Evolutionary conservation across 2,329 filamentous ascomycete genomes (phyloP).

Genomic region (Parastagonospora nodorum): DNA sequence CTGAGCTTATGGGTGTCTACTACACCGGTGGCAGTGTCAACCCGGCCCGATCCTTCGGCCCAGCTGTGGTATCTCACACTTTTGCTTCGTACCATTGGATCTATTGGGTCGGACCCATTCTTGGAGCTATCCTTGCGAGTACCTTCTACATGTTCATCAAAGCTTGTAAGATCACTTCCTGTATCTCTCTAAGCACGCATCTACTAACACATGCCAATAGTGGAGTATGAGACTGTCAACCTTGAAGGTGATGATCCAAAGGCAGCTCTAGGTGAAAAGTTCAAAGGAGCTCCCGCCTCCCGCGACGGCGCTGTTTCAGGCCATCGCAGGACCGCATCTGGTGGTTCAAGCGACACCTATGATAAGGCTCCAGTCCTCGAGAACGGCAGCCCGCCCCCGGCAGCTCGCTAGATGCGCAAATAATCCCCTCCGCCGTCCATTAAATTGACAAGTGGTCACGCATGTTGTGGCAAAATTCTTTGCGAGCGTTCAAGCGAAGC

Average conservation of each 20-base stretch:
- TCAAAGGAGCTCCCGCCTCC: background rate
- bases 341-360: background rate
- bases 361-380: background rate
- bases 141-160: constrained; percentile 56
- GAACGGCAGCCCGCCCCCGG: background rate
- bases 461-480: background rate
- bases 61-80: constrained; percentile 44
- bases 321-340: constrained; percentile 6
- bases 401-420: background rate
- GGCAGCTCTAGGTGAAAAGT: constrained; percentile 8
- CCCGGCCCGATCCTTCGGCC: constrained; percentile 53
- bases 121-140: constrained; percentile 47
- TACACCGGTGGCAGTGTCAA: constrained; percentile 53
- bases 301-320: background rate
- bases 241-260: constrained; percentile 27
- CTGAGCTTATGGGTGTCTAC: constrained; percentile 55
- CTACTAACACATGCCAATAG: background rate
- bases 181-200: background rate
- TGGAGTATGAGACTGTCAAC: constrained; percentile 40
- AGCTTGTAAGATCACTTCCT: constrained; percentile 10
- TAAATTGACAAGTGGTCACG: background rate
- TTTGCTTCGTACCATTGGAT: constrained; percentile 53
- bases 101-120: constrained; percentile 44
- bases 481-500: too few species aligned
- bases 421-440: too few species aligned